phyloP scores from a whole-genome alignment of 306 rosid species.

The Vigna hirtella region DNA sequence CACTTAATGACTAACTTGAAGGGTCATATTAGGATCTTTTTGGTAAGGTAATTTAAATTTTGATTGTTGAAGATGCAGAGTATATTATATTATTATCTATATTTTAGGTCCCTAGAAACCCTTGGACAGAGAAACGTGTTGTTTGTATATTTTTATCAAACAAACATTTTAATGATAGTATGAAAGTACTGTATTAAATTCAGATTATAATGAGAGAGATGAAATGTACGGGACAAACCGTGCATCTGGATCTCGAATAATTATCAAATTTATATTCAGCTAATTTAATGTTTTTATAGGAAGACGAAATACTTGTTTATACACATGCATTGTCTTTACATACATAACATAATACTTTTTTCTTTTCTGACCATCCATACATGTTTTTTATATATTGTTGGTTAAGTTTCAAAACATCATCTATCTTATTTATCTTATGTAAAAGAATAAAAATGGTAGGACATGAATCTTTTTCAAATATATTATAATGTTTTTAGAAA shows the following conservation, averaged over 20 bases:
- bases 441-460: neutral
- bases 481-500: neutral
- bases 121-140: neutral
- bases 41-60: no score
- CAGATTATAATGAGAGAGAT: neutral
- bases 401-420: no score
- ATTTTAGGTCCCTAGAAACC: neutral
- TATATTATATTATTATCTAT: no score
- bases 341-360: neutral
- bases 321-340: conserved; percentile 23
- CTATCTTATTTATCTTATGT: no score
- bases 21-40: no score
- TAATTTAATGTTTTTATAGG: neutral
- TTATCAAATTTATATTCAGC: neutral
- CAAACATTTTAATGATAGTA: neutral
- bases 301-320: neutral
- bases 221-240: neutral
- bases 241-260: neutral
- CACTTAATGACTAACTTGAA: no score
- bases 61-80: no score
- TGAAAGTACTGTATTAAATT: neutral
- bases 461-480: neutral
- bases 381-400: no score
- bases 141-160: neutral
- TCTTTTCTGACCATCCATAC: neutral